Evolutionary conservation across 495 filamentous ascomycete genomes (phyloP).

Genomic region (Filosporella fistucella): DNA sequence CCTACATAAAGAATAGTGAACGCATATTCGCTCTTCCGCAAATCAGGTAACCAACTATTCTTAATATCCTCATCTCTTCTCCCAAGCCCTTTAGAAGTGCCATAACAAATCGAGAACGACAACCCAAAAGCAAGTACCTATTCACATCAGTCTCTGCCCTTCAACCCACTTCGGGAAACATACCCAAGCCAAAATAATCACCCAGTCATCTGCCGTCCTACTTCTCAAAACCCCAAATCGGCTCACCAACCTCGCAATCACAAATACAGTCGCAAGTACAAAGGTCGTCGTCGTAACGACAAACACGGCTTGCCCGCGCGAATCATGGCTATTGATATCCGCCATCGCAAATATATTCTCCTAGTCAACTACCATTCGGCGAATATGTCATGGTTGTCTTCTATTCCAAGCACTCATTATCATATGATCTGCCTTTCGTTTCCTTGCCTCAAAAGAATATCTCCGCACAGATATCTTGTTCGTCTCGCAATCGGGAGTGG

Average conservation of each 20-base stretch:
- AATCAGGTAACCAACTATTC: constrained; percentile 1
- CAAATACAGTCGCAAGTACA: constrained; percentile 62
- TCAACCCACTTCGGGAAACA: background rate
- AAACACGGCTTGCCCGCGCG: constrained; percentile 61
- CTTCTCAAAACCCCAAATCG: constrained; percentile 67
- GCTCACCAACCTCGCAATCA: constrained; percentile 66
- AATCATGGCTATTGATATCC: background rate
- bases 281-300: constrained; percentile 70
- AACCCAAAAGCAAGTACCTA: constrained; percentile 71
- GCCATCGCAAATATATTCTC: background rate
- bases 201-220: constrained; percentile 72
- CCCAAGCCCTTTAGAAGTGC: constrained; percentile 66
- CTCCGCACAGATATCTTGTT: too few species aligned
- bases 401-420: constrained; percentile 1
- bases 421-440: too few species aligned
- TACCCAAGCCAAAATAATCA: constrained; percentile 81
- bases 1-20: constrained; percentile 26
- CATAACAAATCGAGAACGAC: constrained; percentile 71
- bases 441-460: too few species aligned
- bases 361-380: background rate
- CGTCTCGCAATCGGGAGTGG: too few species aligned
- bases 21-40: constrained; percentile 21
- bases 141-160: background rate
- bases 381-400: constrained; percentile 5
- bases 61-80: constrained; percentile 66